Percentiles rank a stretch among this genome's conserved stretches.
Conservation (phyloP, 495 filamentous ascomycete species). For the Letharia lupina region DNA sequence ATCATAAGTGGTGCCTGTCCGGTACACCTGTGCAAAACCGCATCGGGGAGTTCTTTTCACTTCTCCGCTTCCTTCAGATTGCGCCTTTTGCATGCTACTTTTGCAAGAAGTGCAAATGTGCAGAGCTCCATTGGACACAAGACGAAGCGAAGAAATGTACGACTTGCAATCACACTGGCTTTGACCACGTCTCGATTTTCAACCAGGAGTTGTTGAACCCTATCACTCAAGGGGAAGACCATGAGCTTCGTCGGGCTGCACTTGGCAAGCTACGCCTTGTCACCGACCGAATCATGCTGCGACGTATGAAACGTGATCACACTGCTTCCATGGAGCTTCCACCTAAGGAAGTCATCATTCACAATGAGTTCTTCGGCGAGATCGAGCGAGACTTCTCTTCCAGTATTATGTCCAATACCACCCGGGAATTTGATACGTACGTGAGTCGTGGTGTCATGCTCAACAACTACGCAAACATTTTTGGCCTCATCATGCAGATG, state of each 20-base stretch:
- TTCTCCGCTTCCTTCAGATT: constrained; percentile 82
- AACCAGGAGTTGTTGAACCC: constrained; percentile 92
- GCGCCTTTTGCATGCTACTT: constrained; percentile 86
- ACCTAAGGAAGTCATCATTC: constrained; percentile 82
- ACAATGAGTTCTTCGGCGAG: constrained; percentile 91
- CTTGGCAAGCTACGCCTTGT: constrained; percentile 75
- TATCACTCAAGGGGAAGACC: constrained; percentile 47
- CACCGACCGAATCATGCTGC: constrained; percentile 86
- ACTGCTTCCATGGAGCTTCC: constrained; percentile 91
- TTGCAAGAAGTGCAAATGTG: constrained; percentile 75
- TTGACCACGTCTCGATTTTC: constrained; percentile 89
- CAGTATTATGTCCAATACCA: constrained; percentile 85
- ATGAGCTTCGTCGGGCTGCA: constrained; percentile 50
- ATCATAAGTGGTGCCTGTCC: constrained; percentile 89
- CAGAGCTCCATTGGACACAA: constrained; percentile 75
- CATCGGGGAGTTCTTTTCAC: constrained; percentile 94
- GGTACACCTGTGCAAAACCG: constrained; percentile 92
- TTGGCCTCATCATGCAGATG: constrained; percentile 55
- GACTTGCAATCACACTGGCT: constrained; percentile 56
- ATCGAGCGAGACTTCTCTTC: constrained; percentile 91
- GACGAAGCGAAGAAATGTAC: constrained; percentile 58
- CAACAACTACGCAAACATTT: constrained; percentile 91
- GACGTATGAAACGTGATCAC: constrained; percentile 85
- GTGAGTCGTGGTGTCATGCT: constrained; percentile 89
- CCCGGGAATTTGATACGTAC: constrained; percentile 86